Conservation (phyloP, 768 basidiomycete genomes). For the Xanthoconium purpureum region DNA sequence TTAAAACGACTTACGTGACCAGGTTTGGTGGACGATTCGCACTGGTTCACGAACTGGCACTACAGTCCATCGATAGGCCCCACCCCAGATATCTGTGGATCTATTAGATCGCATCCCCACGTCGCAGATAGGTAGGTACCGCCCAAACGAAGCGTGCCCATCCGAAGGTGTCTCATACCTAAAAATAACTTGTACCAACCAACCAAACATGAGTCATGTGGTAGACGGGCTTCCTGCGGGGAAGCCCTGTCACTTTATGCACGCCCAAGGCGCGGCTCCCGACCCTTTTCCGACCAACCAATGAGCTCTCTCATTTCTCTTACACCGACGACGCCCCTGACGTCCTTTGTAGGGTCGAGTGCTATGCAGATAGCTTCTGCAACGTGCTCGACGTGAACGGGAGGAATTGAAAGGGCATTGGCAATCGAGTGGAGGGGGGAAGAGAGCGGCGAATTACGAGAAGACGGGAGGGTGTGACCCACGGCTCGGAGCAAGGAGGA, state of each 20-base stretch:
- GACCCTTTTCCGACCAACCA: constrained; percentile 52
- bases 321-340: constrained; percentile 69
- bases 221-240: constrained; percentile 5
- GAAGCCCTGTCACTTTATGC: constrained; percentile 12
- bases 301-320: constrained; percentile 70
- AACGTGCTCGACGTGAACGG: constrained; percentile 95
- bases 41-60: constrained; percentile 11
- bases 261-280: constrained; percentile 14
- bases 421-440: constrained; percentile 66
- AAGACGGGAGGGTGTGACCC: constrained; percentile 37
- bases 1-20: constrained; percentile 1
- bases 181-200: constrained; percentile 14
- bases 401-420: constrained; percentile 78
- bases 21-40: neutral
- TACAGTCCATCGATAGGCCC: constrained; percentile 4
- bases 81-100: constrained; percentile 7
- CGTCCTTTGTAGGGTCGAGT: constrained; percentile 46
- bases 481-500: constrained; percentile 57
- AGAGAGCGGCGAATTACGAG: constrained; percentile 32
- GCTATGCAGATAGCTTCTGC: constrained; percentile 76
- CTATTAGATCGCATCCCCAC: constrained; percentile 15
- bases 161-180: constrained; percentile 16
- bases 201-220: constrained; percentile 8
- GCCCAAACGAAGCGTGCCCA: neutral
- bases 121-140: constrained; percentile 21